Conservation (phyloP, 345 rosid species). For the Gossypium raimondii region DNA sequence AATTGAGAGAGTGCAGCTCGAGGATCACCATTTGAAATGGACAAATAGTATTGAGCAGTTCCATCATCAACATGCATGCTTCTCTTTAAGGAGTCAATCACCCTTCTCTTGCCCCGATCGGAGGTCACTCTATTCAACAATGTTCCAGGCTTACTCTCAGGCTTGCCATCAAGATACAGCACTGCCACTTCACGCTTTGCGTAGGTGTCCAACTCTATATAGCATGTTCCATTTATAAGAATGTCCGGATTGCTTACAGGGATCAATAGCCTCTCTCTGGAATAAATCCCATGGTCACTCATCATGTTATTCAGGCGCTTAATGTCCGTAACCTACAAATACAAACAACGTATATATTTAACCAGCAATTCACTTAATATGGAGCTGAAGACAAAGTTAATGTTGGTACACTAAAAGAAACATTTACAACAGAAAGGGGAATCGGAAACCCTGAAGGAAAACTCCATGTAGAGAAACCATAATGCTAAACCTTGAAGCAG, state of each 20-base stretch:
- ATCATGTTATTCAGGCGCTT: constrained; percentile 80
- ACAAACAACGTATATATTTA: not conserved
- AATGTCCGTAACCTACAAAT: constrained; percentile 69
- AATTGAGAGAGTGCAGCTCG: constrained; percentile 67
- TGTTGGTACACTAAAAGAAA: not conserved
- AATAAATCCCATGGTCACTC: constrained; percentile 83
- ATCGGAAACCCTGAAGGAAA: not conserved
- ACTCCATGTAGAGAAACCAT: not conserved
- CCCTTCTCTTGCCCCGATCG: constrained; percentile 49
- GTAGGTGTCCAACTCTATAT: constrained; percentile 66
- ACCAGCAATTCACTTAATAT: not conserved
- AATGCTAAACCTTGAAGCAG: not conserved
- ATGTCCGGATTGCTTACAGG: constrained; percentile 61
- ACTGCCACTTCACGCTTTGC: constrained; percentile 83
- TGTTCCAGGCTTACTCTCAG: constrained; percentile 27
- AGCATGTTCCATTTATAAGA: constrained; percentile 63
- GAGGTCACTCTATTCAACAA: constrained; percentile 37
- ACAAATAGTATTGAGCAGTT: constrained; percentile 75
- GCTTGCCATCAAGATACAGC: constrained; percentile 66
- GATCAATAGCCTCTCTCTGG: constrained; percentile 79
- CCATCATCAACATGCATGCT: constrained; percentile 91
- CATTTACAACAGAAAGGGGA: not conserved
- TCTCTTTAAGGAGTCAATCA: constrained; percentile 68
- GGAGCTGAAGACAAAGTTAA: not conserved
- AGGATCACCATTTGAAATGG: constrained; percentile 70